Base-by-base conservation (phyloP, 257 asterid genomes). In the Linaria vulgaris region DNA sequence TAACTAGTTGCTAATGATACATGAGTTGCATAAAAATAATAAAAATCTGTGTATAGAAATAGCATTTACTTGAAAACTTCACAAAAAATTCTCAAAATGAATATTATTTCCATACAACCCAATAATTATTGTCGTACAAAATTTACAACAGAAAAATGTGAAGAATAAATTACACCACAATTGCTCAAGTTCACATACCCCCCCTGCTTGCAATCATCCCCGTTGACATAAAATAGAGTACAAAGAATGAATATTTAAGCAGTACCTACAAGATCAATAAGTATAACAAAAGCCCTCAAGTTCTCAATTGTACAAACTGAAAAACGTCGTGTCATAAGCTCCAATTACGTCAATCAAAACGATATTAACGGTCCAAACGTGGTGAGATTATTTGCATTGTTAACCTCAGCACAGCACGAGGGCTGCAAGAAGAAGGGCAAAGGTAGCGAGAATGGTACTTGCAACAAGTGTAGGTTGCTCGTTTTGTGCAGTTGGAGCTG, bases 381-480 rank as follows among this genome's bases (percentile, higher is more conserved):
- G 4, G 39, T 7, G 21, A n/a, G n/a, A n/a, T 23, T 53, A 38
- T 31, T 53, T 21, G 61, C 27, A 58, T 52, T 51, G 53, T n/a
- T 60, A 56, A 49, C 39, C 59, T 64, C 64, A 83, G 58, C 34
- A 79, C 10, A 78, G 50, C 58, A 69, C 55, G 67, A 70, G 56
- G 20, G 81, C 59, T 69, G 77, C 68, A 37, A 90, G 73, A 37
- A 90, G 73, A 66, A 80, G 13, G 56, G 87, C 72, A 57, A 84
- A 59, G 64, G 72, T 49, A 45, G 82, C 52, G 44, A 79, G 66
- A 55, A 71, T 23, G 68, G 74, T 57, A 78, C 75, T 76, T 38
- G 82, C 85, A 61, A 66, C 85, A 24, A 76, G 58, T 9, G 69
- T 6, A 45, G 84, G 62, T 72, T 83, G 91, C 60, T 88, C 94